Percentiles rank a stretch among this genome's conserved stretches.
phyloP scores from a whole-genome alignment of 2,329 filamentous ascomycete genomes.

The Arthrobotrys sphaeroides region DNA sequence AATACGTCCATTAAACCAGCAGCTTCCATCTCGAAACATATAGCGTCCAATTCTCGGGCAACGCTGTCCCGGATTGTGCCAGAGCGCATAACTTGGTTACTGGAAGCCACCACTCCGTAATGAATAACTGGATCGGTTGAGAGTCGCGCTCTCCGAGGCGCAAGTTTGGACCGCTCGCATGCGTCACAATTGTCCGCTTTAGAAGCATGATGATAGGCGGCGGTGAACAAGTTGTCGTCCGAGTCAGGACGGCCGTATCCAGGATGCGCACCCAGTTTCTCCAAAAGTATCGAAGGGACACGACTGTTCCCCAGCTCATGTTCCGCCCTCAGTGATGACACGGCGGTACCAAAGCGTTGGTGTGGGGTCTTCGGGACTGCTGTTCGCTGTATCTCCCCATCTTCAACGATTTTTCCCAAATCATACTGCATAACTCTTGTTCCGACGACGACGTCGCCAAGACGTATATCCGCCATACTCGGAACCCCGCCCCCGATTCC shows the following conservation, averaged over 20 bases:
- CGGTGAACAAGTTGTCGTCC: conserved; percentile 11
- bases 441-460: conserved; percentile 58
- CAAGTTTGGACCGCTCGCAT: conserved; percentile 22
- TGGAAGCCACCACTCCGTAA: conserved; percentile 37
- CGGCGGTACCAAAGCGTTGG: conserved; percentile 1
- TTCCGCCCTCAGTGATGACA: conserved; percentile 23
- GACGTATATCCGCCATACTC: conserved; percentile 54
- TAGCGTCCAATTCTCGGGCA: conserved; percentile 29
- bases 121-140: conserved; percentile 10
- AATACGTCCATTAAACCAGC: conserved; percentile 44
- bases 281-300: conserved; percentile 25
- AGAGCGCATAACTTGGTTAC: conserved; percentile 40
- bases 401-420: conserved; percentile 53
- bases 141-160: neutral
- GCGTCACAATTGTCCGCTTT: neutral
- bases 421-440: conserved; percentile 58
- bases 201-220: conserved; percentile 22
- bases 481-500: conserved; percentile 57
- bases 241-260: conserved; percentile 2
- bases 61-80: conserved; percentile 28
- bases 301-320: conserved; percentile 15
- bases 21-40: conserved; percentile 49
- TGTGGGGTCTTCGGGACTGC: conserved; percentile 33
- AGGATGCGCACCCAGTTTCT: conserved; percentile 17
- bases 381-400: conserved; percentile 36